These are phyloP conservation scores for Colletotrichum sp. DNA, from an alignment of 2,329 filamentous ascomycete genomes.

Conservation along the genomic window DNA sequence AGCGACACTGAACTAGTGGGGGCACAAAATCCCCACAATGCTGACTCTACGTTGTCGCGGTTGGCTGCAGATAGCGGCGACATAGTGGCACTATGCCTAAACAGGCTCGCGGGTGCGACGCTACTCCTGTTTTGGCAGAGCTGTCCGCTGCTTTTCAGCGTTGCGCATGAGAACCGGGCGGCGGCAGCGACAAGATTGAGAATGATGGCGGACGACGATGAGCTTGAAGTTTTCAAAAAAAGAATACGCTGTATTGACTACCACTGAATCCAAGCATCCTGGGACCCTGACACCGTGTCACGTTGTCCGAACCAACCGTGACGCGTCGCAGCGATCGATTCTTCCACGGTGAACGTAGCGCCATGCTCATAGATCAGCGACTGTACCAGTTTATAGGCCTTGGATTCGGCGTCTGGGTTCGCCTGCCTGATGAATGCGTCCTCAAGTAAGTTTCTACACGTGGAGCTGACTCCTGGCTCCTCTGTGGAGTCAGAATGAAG, in stretches of 20 bases:
- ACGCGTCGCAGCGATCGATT: not conserved
- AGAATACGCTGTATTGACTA: not conserved
- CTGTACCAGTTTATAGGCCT: not conserved
- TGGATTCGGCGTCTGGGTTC: not conserved
- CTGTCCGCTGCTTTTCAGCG: not conserved
- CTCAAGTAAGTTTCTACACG: not conserved
- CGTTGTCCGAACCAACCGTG: not conserved
- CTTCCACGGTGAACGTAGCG: not conserved
- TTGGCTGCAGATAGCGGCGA: not conserved
- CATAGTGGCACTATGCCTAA: not conserved
- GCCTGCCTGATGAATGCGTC: not conserved
- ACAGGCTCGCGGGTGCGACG: not conserved
- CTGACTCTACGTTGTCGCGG: not conserved
- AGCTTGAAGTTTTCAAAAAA: not conserved
- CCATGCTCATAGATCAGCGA: not conserved
- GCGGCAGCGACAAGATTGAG: not conserved
- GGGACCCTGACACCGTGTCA: not conserved
- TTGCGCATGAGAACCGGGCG: not conserved
- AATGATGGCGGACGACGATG: not conserved
- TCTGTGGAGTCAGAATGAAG: too few relatives aligned
- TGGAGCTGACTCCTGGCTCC: not conserved
- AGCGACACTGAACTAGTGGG: not conserved
- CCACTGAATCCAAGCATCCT: not conserved
- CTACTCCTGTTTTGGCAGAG: not conserved
- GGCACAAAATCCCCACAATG: not conserved